phyloP scores from a whole-genome alignment of 1,284 basidiomycete species.

The Puccinia coronata region DNA sequence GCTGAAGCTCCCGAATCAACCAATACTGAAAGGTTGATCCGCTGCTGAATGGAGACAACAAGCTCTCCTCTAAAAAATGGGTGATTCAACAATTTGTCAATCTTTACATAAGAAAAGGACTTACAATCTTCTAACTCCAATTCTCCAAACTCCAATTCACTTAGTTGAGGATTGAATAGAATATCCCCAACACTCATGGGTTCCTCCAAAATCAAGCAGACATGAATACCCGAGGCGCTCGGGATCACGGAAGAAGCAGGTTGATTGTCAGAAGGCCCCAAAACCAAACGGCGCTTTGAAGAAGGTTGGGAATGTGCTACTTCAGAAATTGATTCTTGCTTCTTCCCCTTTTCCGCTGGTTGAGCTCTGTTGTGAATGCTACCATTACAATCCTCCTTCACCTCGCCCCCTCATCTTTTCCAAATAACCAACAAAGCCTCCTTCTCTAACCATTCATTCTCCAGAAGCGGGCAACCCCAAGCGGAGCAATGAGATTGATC shows the following conservation, averaged over 20 bases:
- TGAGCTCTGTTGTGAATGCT: too few relatives aligned
- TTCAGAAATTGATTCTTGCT: background rate
- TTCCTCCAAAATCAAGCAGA: too few relatives aligned
- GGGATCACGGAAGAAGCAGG: too few relatives aligned
- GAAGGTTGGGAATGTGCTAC: background rate
- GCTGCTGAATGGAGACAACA: background rate
- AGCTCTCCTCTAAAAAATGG: background rate
- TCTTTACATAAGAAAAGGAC: background rate
- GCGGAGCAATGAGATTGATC: background rate
- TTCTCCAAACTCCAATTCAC: background rate
- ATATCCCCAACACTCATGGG: background rate
- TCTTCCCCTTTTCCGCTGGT: background rate
- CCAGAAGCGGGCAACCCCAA: background rate
- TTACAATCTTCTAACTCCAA: background rate
- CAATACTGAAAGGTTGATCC: background rate
- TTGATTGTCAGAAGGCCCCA: too few relatives aligned
- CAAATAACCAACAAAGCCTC: background rate
- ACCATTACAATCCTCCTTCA: background rate
- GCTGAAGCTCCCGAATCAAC: background rate
- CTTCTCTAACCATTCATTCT: background rate
- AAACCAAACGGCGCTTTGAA: too few relatives aligned
- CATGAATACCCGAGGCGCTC: too few relatives aligned
- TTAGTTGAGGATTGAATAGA: background rate
- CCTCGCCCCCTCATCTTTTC: background rate
- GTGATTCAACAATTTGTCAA: background rate